Evolutionary conservation across 768 basidiomycete species (phyloP).

Genomic region (Nevesoporus exiguus): DNA sequence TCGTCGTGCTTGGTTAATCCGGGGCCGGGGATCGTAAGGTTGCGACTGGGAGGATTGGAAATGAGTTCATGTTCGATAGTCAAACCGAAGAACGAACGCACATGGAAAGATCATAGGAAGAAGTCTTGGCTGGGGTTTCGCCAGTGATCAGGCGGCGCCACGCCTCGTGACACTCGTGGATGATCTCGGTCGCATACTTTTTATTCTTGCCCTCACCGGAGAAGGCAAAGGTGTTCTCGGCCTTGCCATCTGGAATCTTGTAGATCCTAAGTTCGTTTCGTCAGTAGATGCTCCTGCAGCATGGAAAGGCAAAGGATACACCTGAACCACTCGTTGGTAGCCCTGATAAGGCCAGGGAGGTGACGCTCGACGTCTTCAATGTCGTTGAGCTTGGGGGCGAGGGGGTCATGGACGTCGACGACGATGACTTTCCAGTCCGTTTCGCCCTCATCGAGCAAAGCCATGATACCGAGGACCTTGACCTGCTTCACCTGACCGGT

Average conservation of each 20-base stretch:
- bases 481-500: constrained; percentile 98
- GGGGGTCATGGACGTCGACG: constrained; percentile 92
- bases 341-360: constrained; percentile 92
- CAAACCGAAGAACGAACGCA: constrained; percentile 37
- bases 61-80: not conserved
- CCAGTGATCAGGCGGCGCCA: constrained; percentile 58
- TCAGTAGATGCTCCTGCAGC: not conserved
- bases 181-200: constrained; percentile 98
- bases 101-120: constrained; percentile 80
- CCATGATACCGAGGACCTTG: constrained; percentile 99
- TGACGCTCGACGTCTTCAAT: constrained; percentile 99
- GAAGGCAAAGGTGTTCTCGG: constrained; percentile 98
- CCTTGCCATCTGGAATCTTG: constrained; percentile 95
- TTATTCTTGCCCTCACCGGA: constrained; percentile 99
- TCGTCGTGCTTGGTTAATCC: constrained; percentile 65
- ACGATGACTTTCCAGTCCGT: constrained; percentile 99
- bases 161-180: constrained; percentile 97
- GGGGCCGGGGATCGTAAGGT: constrained; percentile 70
- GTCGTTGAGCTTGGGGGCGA: constrained; percentile 95
- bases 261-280: constrained; percentile 60
- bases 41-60: constrained; percentile 51
- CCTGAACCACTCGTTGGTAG: constrained; percentile 99
- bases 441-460: constrained; percentile 97
- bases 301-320: constrained; percentile 27
- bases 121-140: constrained; percentile 69